phyloP scores from a whole-genome alignment of 2,329 filamentous ascomycete species.

The Monilinia vaccinii-corymbosi region DNA sequence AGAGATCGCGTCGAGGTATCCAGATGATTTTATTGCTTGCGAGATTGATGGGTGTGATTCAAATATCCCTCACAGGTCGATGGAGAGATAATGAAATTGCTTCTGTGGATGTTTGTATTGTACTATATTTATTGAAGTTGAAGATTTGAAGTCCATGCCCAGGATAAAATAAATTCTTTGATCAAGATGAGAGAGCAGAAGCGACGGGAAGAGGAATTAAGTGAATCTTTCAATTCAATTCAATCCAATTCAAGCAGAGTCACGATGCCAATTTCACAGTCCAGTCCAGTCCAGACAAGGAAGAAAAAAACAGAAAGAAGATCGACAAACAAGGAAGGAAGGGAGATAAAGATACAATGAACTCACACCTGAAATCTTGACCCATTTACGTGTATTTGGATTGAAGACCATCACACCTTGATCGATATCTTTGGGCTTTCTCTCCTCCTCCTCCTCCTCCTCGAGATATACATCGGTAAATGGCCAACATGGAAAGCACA shows the following conservation, averaged over 20 bases:
- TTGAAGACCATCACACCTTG: constrained; percentile 15
- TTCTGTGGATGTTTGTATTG: neutral
- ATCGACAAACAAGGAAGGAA: neutral
- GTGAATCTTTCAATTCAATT: no score
- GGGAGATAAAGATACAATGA: neutral
- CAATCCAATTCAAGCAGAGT: no score
- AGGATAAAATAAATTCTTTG: neutral
- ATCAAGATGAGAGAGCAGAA: neutral
- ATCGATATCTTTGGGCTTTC: constrained; percentile 3
- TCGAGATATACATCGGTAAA: constrained; percentile 21
- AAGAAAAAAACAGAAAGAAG: neutral
- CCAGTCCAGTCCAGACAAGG: neutral
- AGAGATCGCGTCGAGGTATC: constrained; percentile 24
- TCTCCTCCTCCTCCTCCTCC: constrained; percentile 15
- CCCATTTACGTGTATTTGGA: constrained; percentile 12
- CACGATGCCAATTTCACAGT: neutral
- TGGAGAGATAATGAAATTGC: neutral
- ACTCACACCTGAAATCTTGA: constrained; percentile 16
- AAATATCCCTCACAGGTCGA: neutral
- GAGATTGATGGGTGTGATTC: neutral
- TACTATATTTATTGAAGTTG: neutral
- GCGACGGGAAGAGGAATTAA: neutral
- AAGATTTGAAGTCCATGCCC: no score
- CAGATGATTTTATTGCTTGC: neutral
- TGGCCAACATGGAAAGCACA: constrained; percentile 23